Evolutionary conservation across 495 filamentous ascomycete species (phyloP), one percentile per base, ranked within the genome.

Genomic region (Penicillium ucsense): DNA sequence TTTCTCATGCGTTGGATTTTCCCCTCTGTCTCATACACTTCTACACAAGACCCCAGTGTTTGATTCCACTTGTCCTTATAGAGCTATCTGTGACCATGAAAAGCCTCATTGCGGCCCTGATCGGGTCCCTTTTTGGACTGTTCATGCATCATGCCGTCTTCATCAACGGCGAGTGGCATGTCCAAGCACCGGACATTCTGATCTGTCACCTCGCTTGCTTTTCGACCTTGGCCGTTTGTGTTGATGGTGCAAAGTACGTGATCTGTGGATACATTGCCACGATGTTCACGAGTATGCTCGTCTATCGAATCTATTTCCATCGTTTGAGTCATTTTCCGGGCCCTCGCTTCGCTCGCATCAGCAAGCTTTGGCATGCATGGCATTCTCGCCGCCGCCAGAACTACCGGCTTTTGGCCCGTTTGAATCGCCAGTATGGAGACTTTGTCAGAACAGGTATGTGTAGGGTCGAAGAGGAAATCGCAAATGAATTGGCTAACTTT

Each of bases 321-420:
- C 5, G 51, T 29, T 55, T 75, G 2, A 53, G 63, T 4, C 43
- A 46, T 29, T 76, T 76, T 43, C 68, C 67, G 1, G 76, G 75
- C 0, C 71, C 75, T 0, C 48, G 54, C 9, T 20, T 46, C 4
- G 67, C 70, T 7, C 45, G 58, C 43, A 50, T 78, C 47, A 62
- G 57, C 9, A 78, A 76, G 44, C 55, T 77, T 3, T 77, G 63
- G 65, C 73, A 79, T 51, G 55, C 72, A 10, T 60, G 59, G 51
- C 32, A 64, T 31, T 39, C 54, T 29, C 41, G 57, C 29, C 45
- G 64, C 3, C 51, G 63, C 6, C 57, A 56, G 27, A 72, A 74
- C 27, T 58, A 63, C 47, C 46, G 61, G 0, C 53, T 71, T 11
- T 50, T 73, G 32, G 52, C 55, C 3, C 30, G 45, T 4, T 41